Conservation (phyloP, 208 protist species). For the Leptomonas seymouri region DNA sequence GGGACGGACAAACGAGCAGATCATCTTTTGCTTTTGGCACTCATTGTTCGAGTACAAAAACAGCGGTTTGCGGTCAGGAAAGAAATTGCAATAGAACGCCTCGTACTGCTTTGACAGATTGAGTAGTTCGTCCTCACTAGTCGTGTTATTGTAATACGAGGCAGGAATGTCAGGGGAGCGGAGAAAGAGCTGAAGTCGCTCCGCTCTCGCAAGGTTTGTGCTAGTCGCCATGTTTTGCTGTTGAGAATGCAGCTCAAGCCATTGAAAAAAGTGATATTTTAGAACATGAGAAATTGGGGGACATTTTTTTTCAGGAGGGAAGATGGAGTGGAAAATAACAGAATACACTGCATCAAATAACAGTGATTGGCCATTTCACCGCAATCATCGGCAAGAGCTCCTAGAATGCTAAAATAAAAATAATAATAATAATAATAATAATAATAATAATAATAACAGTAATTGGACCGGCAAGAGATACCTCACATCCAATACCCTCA, state of each 20-base stretch:
- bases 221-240: neutral
- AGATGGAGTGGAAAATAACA: neutral
- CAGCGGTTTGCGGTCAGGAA: slow-evolving; percentile 70
- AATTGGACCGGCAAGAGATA: no score
- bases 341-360: neutral
- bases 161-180: slow-evolving; percentile 51
- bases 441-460: no score
- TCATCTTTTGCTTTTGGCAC: slow-evolving; percentile 77
- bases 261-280: neutral
- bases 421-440: no score
- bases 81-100: slow-evolving; percentile 75
- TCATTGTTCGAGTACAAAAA: slow-evolving; percentile 82
- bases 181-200: slow-evolving; percentile 53
- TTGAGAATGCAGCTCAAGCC: neutral
- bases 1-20: slow-evolving; percentile 92
- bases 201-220: slow-evolving; percentile 20
- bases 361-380: no score
- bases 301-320: neutral
- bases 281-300: slow-evolving; percentile 23
- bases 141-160: slow-evolving; percentile 71
- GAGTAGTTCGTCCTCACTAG: slow-evolving; percentile 65
- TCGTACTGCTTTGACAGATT: slow-evolving; percentile 66
- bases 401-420: no score
- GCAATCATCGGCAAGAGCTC: no score
- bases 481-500: no score